Percentiles rank a stretch among this genome's conserved stretches.
Evolutionary conservation across 192 early-diverging fungal species (phyloP).

Genomic region (Chytriomyces sp.): DNA sequence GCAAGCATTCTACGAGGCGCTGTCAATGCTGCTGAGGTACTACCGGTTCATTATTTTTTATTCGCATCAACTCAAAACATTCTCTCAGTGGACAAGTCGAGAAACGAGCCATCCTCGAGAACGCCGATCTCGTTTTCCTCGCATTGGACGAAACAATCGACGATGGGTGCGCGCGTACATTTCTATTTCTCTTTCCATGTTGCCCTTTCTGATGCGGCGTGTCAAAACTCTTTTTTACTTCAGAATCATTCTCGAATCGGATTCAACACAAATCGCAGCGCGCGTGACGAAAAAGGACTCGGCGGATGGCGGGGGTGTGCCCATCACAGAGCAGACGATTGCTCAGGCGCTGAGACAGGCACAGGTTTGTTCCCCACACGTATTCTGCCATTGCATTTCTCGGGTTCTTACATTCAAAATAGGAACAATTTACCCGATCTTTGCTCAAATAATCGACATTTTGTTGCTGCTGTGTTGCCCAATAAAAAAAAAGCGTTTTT

Average conservation of each 20-base stretch:
- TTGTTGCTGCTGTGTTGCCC: too few relatives aligned
- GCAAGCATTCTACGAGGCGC: constrained; percentile 82
- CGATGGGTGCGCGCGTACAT: constrained; percentile 80
- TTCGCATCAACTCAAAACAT: not conserved
- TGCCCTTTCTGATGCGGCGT: too few relatives aligned
- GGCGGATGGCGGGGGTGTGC: constrained; percentile 41
- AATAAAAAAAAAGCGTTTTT: too few relatives aligned
- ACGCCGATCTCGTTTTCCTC: constrained; percentile 88
- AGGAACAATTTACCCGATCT: constrained; percentile 51
- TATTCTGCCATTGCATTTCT: not conserved
- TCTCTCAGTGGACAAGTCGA: constrained; percentile 80
- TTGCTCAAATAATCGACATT: constrained; percentile 44
- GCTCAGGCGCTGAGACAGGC: constrained; percentile 52
- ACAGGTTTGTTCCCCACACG: constrained; percentile 10
- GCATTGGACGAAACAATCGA: constrained; percentile 94
- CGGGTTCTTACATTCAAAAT: not conserved
- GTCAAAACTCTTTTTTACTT: not conserved
- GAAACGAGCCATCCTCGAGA: constrained; percentile 87
- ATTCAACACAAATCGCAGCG: constrained; percentile 48
- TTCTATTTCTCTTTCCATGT: too few relatives aligned
- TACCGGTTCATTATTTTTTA: too few relatives aligned
- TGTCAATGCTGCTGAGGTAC: constrained; percentile 83
- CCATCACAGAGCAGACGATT: constrained; percentile 53
- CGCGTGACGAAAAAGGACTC: constrained; percentile 54
- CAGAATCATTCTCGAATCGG: constrained; percentile 55